Percentiles rank a stretch among this genome's conserved stretches.
Evolutionary conservation across 768 basidiomycete genomes (phyloP).

Genomic region (Collybiopsis confluens): DNA sequence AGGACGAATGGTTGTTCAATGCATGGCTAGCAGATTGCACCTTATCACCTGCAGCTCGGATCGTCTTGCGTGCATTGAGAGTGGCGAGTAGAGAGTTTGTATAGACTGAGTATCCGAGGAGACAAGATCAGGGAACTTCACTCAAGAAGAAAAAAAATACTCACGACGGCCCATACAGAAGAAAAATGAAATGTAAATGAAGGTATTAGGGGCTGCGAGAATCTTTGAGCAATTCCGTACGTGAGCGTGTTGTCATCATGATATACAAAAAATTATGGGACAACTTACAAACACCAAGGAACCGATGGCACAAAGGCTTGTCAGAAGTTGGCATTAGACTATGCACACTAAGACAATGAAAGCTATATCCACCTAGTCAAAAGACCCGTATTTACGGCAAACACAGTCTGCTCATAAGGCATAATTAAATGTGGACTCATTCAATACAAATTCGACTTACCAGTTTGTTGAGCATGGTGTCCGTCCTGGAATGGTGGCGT

Average conservation of each 20-base stretch:
- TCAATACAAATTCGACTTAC: slow-evolving; percentile 20
- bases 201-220: slow-evolving; percentile 28
- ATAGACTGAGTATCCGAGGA: too few species aligned
- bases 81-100: slow-evolving; percentile 51
- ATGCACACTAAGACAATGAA: too few species aligned
- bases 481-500: slow-evolving; percentile 31
- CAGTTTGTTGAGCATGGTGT: slow-evolving; percentile 47
- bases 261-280: too few species aligned
- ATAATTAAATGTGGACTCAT: not conserved
- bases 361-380: slow-evolving; percentile 24
- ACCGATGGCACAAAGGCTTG: slow-evolving; percentile 42
- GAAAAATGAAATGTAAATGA: slow-evolving; percentile 50
- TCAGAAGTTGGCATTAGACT: too few species aligned
- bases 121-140: too few species aligned
- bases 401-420: slow-evolving; percentile 42
- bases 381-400: slow-evolving; percentile 48
- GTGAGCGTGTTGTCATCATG: too few species aligned
- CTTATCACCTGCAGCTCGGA: slow-evolving; percentile 29
- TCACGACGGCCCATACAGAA: slow-evolving; percentile 46
- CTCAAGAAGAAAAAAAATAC: slow-evolving; percentile 16
- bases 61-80: slow-evolving; percentile 40
- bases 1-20: slow-evolving; percentile 13
- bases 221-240: slow-evolving; percentile 21
- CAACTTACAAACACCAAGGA: slow-evolving; percentile 44
- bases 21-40: slow-evolving; percentile 23